These are phyloP conservation scores for Syzygium grande DNA, from an alignment of 345 rosid genomes.

Conservation along the genomic window DNA sequence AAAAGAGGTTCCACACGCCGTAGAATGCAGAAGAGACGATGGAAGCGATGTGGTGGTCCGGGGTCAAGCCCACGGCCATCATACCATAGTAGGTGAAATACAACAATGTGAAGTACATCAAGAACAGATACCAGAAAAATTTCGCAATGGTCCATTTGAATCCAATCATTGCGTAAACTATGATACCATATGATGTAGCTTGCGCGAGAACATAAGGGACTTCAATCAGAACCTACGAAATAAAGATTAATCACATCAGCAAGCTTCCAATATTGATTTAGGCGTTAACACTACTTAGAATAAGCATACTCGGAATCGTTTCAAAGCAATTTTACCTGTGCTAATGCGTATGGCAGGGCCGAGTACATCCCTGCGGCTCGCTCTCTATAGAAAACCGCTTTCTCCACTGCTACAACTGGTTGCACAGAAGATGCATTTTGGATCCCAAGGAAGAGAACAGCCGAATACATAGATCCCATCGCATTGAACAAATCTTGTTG, in stretches of 20 bases:
- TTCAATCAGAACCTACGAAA: slow-evolving; percentile 25
- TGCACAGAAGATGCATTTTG: slow-evolving; percentile 29
- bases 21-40: slow-evolving; percentile 26
- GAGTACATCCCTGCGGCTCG: slow-evolving; percentile 52
- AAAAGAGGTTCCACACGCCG: slow-evolving; percentile 31
- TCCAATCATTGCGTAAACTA: slow-evolving; percentile 37
- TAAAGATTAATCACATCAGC: neutral
- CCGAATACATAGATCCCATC: slow-evolving; percentile 37
- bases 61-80: slow-evolving; percentile 34
- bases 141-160: slow-evolving; percentile 28
- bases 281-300: neutral
- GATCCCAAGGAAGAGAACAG: slow-evolving; percentile 30
- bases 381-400: slow-evolving; percentile 40
- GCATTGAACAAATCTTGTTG: slow-evolving; percentile 24
- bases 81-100: slow-evolving; percentile 46
- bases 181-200: slow-evolving; percentile 11
- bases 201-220: slow-evolving; percentile 29
- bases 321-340: slow-evolving; percentile 20
- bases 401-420: slow-evolving; percentile 32
- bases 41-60: slow-evolving; percentile 27
- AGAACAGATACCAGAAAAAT: slow-evolving; percentile 40
- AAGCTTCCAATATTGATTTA: neutral
- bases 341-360: slow-evolving; percentile 35
- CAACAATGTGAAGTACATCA: slow-evolving; percentile 33
- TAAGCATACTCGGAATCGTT: neutral